These are phyloP conservation scores for Xylaria sp. DNA, from an alignment of 2,329 filamentous ascomycete genomes.

Conservation along the genomic window DNA sequence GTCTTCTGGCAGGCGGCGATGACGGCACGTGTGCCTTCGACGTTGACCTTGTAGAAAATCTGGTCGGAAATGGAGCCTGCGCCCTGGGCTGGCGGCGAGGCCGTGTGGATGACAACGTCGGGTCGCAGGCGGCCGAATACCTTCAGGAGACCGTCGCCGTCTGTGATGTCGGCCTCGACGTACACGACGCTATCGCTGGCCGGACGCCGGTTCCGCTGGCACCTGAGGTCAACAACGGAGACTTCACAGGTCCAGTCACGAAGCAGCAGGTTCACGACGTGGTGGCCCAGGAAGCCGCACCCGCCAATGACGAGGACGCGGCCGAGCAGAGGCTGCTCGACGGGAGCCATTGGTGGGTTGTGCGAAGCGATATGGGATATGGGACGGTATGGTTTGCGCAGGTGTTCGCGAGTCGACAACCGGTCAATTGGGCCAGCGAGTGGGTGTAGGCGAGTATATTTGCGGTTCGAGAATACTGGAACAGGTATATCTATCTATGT, in stretches of 20 bases:
- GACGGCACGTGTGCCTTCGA: conserved; percentile 84
- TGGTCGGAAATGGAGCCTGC: conserved; percentile 64
- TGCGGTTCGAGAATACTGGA: not conserved
- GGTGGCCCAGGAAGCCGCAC: conserved; percentile 85
- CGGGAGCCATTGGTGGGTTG: conserved; percentile 32
- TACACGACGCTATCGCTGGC: conserved; percentile 70
- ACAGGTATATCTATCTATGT: not conserved
- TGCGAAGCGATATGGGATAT: not conserved
- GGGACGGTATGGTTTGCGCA: not conserved
- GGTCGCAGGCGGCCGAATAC: conserved; percentile 76
- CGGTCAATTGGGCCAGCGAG: not conserved
- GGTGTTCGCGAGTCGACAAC: not conserved
- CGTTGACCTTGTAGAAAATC: conserved; percentile 84
- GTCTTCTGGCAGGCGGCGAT: conserved; percentile 76
- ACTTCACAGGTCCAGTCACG: conserved; percentile 70
- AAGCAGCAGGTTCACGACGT: conserved; percentile 80
- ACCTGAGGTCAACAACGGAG: conserved; percentile 78
- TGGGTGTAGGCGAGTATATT: too few species aligned
- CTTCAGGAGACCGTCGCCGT: conserved; percentile 67
- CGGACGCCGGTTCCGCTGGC: conserved; percentile 73
- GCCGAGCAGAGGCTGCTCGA: conserved; percentile 64
- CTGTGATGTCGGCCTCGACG: conserved; percentile 82
- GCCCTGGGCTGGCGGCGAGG: conserved; percentile 73
- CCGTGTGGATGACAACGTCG: conserved; percentile 91
- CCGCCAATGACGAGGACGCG: conserved; percentile 83